These are phyloP conservation scores for Arxiozyma slooffiae DNA, from an alignment of 1,139 yeast species.

Conservation along the genomic window DNA sequence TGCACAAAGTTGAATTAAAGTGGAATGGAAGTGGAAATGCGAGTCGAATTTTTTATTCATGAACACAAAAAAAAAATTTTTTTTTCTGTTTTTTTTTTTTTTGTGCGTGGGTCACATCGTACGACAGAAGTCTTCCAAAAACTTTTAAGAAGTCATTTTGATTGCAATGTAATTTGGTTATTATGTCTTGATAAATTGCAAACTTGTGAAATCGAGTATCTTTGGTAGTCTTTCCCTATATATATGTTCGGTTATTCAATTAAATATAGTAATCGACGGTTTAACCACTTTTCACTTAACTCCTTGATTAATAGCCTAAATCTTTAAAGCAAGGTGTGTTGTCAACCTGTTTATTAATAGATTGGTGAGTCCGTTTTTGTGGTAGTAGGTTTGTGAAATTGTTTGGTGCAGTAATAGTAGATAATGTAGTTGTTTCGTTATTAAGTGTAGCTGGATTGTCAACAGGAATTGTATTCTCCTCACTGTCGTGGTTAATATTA, in stretches of 20 bases:
- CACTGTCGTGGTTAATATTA: neutral
- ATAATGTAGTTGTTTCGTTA: too few relatives aligned
- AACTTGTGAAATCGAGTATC: conserved; percentile 31
- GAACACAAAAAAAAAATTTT: too few relatives aligned
- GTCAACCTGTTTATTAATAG: conserved; percentile 31
- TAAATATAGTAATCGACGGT: conserved; percentile 31
- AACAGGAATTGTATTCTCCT: neutral
- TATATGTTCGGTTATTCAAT: conserved; percentile 26
- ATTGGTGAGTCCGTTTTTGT: conserved; percentile 31
- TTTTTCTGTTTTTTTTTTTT: too few relatives aligned
- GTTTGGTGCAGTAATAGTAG: neutral
- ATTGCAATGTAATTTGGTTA: conserved; percentile 1
- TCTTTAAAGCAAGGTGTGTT: conserved; percentile 27
- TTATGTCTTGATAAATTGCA: conserved; percentile 28
- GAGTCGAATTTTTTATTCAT: too few relatives aligned
- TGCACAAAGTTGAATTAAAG: neutral
- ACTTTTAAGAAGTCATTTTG: neutral
- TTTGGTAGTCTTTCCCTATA: conserved; percentile 29
- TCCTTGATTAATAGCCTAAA: conserved; percentile 31
- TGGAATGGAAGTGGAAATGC: neutral
- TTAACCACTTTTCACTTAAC: conserved; percentile 29
- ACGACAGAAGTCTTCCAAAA: neutral
- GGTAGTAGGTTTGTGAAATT: conserved; percentile 17
- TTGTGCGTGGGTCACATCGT: conserved; percentile 4
- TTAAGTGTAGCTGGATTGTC: neutral